phyloP scores from a whole-genome alignment of 768 basidiomycete genomes.

The Sistotremastrum suecicum region DNA sequence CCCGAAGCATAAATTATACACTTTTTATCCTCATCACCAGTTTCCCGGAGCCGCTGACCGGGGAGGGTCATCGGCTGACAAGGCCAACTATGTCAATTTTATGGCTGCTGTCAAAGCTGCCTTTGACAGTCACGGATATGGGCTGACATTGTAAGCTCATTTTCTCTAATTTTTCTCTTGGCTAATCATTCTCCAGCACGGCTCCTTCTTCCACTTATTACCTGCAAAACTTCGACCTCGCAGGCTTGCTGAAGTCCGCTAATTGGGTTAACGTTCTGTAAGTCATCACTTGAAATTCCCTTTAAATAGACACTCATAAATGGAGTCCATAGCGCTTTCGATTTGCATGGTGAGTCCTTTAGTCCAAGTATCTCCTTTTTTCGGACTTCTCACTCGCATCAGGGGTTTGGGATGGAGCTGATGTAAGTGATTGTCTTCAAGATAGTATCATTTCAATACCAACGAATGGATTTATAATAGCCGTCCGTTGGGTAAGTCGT shows the following conservation, averaged over 20 bases:
- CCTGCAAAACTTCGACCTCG: slow-evolving; percentile 4
- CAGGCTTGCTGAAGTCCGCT: background rate
- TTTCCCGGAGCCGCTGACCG: slow-evolving; percentile 1
- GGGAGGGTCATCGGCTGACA: slow-evolving; percentile 1
- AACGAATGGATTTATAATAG: too few relatives aligned
- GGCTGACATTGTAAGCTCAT: background rate
- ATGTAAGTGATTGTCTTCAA: background rate
- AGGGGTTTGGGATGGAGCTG: slow-evolving; percentile 1
- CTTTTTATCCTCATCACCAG: background rate
- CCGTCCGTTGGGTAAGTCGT: too few relatives aligned
- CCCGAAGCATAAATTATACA: background rate
- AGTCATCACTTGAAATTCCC: too few relatives aligned
- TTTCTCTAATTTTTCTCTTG: too few relatives aligned
- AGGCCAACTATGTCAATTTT: slow-evolving; percentile 1
- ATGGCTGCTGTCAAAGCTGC: background rate
- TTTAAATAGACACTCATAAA: too few relatives aligned
- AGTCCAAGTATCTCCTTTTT: too few relatives aligned
- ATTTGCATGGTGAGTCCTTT: background rate
- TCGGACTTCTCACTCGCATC: too few relatives aligned
- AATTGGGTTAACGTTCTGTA: slow-evolving; percentile 2
- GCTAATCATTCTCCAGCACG: background rate
- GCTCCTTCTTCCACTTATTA: slow-evolving; percentile 1
- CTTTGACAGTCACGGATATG: slow-evolving; percentile 1
- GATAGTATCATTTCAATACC: too few relatives aligned
- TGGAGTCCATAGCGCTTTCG: background rate